Conservation (phyloP, 2,329 filamentous ascomycete genomes). For the Calonectria montana region DNA sequence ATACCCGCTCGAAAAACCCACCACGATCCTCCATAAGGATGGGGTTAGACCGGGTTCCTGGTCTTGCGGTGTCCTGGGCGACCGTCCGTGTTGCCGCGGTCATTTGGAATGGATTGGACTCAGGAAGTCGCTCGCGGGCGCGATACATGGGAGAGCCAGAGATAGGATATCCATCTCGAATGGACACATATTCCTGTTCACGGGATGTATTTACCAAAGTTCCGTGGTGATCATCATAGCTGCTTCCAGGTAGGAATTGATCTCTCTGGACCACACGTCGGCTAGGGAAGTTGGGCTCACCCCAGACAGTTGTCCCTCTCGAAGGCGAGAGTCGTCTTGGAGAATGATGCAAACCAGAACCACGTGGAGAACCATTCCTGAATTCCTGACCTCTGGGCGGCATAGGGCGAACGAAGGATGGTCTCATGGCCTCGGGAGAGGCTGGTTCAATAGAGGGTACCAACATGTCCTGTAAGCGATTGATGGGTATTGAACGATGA, state of each 20-base stretch:
- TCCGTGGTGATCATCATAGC: conserved; percentile 24
- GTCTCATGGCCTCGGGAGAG: conserved; percentile 51
- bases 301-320: conserved; percentile 29
- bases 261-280: conserved; percentile 31
- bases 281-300: conserved; percentile 29
- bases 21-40: conserved; percentile 55
- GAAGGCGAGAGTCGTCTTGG: conserved; percentile 34
- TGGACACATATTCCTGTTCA: conserved; percentile 23
- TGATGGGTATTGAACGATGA: conserved; percentile 32
- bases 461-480: conserved; percentile 54
- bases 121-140: conserved; percentile 29
- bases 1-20: conserved; percentile 51
- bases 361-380: conserved; percentile 33
- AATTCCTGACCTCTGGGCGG: conserved; percentile 43
- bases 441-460: conserved; percentile 59
- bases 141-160: conserved; percentile 24
- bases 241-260: conserved; percentile 18
- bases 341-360: conserved; percentile 33
- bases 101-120: conserved; percentile 26
- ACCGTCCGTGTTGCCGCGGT: conserved; percentile 42
- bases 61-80: conserved; percentile 45
- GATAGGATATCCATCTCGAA: conserved; percentile 21
- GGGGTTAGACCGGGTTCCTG: conserved; percentile 46
- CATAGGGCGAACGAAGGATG: conserved; percentile 49
- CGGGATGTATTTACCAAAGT: conserved; percentile 12